Percentiles rank a stretch among this genome's conserved stretches.
Evolutionary conservation across 2,329 filamentous ascomycete species (phyloP).

Genomic region (Cladosporium phlei): DNA sequence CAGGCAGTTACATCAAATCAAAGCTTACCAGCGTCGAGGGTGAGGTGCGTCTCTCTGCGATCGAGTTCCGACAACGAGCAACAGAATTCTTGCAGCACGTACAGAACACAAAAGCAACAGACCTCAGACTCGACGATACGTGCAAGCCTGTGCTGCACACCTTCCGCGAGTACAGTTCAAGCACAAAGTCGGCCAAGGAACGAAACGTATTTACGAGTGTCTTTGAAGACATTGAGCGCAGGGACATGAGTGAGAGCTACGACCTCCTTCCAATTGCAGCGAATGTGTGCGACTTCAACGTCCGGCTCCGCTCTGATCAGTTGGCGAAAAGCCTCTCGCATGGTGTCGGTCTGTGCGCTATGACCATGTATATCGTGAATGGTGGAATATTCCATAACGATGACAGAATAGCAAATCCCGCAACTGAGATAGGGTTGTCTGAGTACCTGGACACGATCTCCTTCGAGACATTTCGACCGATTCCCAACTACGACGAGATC

Average conservation of each 20-base stretch:
- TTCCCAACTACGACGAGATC: not conserved
- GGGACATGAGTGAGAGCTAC: not conserved
- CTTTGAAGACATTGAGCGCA: not conserved
- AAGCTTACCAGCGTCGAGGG: not conserved
- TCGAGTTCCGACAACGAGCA: not conserved
- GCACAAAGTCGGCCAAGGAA: not conserved
- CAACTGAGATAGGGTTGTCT: not conserved
- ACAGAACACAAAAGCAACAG: not conserved
- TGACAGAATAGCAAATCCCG: not conserved
- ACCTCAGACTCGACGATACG: not conserved
- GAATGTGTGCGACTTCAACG: not conserved
- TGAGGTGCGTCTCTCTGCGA: not conserved
- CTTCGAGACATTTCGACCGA: conserved; percentile 8
- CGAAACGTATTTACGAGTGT: not conserved
- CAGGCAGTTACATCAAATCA: not conserved
- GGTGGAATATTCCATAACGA: not conserved
- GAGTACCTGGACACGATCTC: conserved; percentile 7
- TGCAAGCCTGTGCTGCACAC: not conserved
- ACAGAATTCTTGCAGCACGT: conserved; percentile 5
- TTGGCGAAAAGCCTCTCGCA: not conserved
- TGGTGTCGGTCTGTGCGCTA: not conserved
- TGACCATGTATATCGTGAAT: conserved; percentile 1
- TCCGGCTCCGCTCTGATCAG: not conserved
- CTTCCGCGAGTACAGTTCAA: conserved; percentile 7
- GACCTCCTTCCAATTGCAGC: not conserved